These are phyloP conservation scores for Psophocarpus tetragonolobus DNA, from an alignment of 306 rosid genomes.

Conservation along the genomic window DNA sequence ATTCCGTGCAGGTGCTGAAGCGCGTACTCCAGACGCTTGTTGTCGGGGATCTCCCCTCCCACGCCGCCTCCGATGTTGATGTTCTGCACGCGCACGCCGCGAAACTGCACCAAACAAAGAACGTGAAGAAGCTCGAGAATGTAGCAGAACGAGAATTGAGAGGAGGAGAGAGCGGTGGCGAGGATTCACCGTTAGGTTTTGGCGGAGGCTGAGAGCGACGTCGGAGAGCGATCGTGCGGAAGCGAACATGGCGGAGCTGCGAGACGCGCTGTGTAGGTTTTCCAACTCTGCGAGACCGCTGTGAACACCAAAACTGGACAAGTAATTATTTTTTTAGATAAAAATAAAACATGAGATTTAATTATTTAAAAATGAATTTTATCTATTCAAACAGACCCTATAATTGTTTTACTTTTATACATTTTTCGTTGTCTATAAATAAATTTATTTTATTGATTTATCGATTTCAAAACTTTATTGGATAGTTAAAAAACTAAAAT, in stretches of 20 bases:
- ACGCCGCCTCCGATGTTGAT: slow-evolving; percentile 72
- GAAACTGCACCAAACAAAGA: slow-evolving; percentile 41
- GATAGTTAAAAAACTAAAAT: too few relatives aligned
- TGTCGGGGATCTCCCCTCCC: slow-evolving; percentile 75
- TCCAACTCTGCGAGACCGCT: not conserved
- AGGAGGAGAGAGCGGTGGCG: not conserved
- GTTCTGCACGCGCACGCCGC: slow-evolving; percentile 42
- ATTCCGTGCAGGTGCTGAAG: slow-evolving; percentile 71
- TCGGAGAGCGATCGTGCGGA: slow-evolving; percentile 34
- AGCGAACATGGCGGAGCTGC: slow-evolving; percentile 36
- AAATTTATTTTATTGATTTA: too few relatives aligned
- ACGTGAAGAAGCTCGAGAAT: not conserved
- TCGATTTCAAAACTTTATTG: too few relatives aligned
- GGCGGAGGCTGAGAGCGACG: slow-evolving; percentile 43
- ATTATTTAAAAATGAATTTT: too few relatives aligned
- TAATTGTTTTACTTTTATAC: too few relatives aligned
- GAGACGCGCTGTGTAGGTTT: not conserved
- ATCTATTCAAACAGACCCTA: too few relatives aligned
- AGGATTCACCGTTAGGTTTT: slow-evolving; percentile 48
- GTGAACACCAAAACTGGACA: too few relatives aligned
- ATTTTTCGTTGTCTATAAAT: too few relatives aligned
- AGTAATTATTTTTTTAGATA: too few relatives aligned
- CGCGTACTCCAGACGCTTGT: slow-evolving; percentile 61
- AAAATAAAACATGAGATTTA: too few relatives aligned
- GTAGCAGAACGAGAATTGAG: not conserved